phyloP scores from a whole-genome alignment of 1,284 basidiomycete species.

The Ganoderma leucocontextum region DNA sequence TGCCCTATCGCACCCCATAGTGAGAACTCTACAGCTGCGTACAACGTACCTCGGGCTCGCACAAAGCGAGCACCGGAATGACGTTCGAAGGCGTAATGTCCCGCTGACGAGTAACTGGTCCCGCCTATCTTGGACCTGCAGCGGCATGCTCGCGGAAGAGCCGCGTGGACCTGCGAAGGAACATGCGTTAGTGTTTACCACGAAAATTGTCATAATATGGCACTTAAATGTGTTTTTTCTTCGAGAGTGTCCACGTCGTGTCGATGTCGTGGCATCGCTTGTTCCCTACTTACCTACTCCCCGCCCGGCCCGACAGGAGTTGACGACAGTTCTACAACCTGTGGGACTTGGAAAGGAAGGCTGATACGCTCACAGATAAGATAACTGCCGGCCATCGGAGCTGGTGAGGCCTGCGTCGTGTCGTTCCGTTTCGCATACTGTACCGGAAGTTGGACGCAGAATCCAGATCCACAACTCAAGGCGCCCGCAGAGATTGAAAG shows the following conservation, averaged over 20 bases:
- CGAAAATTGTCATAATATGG: not conserved
- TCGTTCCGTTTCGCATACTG: not conserved
- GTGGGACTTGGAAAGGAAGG: not conserved
- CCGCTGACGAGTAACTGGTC: not conserved
- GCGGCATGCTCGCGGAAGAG: not conserved
- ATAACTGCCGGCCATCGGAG: not conserved
- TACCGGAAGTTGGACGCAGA: not conserved
- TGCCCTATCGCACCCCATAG: not conserved
- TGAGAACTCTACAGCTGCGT: conserved; percentile 2
- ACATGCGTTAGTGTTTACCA: not conserved
- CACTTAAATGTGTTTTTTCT: not conserved
- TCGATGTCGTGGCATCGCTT: not conserved
- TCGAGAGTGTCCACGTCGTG: not conserved
- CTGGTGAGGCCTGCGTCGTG: not conserved
- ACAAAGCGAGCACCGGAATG: not conserved
- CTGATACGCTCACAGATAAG: not conserved
- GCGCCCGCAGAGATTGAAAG: not conserved
- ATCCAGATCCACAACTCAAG: not conserved
- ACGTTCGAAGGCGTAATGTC: not conserved
- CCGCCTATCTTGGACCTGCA: not conserved
- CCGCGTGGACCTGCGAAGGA: not conserved
- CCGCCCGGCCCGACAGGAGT: not conserved
- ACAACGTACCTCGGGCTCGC: not conserved
- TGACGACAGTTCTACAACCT: not conserved
- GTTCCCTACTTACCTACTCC: not conserved